Evolutionary conservation across 768 basidiomycete genomes (phyloP).

Genomic region (Boletus edulis): DNA sequence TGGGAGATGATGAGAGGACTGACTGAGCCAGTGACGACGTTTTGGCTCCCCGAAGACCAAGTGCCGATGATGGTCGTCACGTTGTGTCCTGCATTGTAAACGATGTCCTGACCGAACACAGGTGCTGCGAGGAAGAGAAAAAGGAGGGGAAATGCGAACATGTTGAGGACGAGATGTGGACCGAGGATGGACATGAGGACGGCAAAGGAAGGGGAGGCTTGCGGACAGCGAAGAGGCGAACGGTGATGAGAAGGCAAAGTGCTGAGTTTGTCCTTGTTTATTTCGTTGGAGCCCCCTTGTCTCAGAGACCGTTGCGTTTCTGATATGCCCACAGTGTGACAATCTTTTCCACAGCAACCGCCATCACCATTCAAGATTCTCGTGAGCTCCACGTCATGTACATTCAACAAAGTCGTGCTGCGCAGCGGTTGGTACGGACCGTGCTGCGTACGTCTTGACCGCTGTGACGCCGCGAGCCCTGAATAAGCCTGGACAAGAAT

Average conservation of each 20-base stretch:
- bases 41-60: conserved; percentile 79
- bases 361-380: too few species aligned
- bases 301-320: conserved; percentile 9
- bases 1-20: conserved; percentile 34
- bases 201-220: neutral
- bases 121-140: conserved; percentile 25
- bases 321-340: neutral
- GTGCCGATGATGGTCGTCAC: conserved; percentile 72
- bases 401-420: too few species aligned
- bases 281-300: neutral
- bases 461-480: too few species aligned
- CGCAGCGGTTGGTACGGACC: too few species aligned
- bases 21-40: conserved; percentile 80
- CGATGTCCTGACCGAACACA: conserved; percentile 37
- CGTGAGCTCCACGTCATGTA: too few species aligned
- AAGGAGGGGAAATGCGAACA: conserved; percentile 25
- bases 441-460: too few species aligned
- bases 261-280: conserved; percentile 28
- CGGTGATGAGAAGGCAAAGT: conserved; percentile 20
- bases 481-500: too few species aligned
- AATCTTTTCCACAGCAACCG: too few species aligned
- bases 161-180: neutral
- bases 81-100: conserved; percentile 54
- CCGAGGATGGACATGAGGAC: neutral
- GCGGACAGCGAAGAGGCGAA: conserved; percentile 7